Evolutionary conservation across 345 rosid species (phyloP).

Genomic region (Lumnitzera racemosa): DNA sequence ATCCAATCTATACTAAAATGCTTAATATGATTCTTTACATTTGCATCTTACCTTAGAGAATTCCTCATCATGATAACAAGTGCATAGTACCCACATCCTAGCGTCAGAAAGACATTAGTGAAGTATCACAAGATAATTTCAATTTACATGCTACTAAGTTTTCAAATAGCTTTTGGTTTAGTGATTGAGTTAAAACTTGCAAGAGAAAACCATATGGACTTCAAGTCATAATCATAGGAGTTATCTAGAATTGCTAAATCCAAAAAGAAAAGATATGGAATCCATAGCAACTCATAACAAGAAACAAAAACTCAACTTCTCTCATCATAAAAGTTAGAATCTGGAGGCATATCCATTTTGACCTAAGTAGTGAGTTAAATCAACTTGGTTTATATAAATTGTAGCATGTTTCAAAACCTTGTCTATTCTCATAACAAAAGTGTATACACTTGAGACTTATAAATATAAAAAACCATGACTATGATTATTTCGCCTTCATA

Average conservation of each 20-base stretch:
- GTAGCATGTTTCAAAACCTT: too few species aligned
- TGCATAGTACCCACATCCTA: slow-evolving; percentile 65
- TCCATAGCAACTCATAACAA: slow-evolving; percentile 53
- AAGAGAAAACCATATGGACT: slow-evolving; percentile 2
- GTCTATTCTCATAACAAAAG: not conserved
- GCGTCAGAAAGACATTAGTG: not conserved
- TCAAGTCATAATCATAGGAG: slow-evolving; percentile 1
- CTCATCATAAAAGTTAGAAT: slow-evolving; percentile 78
- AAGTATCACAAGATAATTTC: not conserved
- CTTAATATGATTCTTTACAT: slow-evolving; percentile 25
- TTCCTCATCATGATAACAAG: slow-evolving; percentile 69
- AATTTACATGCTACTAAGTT: slow-evolving; percentile 43
- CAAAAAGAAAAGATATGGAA: not conserved
- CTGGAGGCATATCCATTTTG: not conserved
- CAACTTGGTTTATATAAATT: not conserved
- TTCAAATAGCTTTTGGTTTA: slow-evolving; percentile 54
- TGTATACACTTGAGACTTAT: slow-evolving; percentile 48
- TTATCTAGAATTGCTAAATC: not conserved
- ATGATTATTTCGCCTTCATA: slow-evolving; percentile 63
- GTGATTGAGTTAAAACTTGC: slow-evolving; percentile 61
- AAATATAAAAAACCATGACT: slow-evolving; percentile 72
- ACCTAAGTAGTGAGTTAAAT: not conserved
- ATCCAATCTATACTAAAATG: not conserved
- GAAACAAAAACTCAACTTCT: slow-evolving; percentile 78
- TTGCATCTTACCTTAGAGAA: slow-evolving; percentile 64